Conservation (phyloP, 768 basidiomycete species). For the Russula abietina region DNA sequence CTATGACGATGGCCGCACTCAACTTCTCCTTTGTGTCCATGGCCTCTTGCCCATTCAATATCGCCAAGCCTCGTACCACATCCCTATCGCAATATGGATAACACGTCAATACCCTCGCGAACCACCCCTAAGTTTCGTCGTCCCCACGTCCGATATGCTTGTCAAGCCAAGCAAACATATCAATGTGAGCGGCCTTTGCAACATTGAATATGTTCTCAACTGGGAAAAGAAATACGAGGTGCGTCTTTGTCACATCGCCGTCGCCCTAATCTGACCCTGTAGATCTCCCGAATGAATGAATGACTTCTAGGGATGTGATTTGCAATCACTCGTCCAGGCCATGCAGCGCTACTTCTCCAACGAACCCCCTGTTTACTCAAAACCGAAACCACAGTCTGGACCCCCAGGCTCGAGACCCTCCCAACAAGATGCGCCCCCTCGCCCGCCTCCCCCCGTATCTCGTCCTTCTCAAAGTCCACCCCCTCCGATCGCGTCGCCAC, state of each 20-base stretch:
- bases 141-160: constrained; percentile 87
- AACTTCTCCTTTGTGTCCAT: constrained; percentile 84
- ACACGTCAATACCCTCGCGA: constrained; percentile 74
- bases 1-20: constrained; percentile 91
- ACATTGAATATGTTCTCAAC: constrained; percentile 58
- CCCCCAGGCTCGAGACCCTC: constrained; percentile 24
- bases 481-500: constrained; percentile 19
- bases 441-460: constrained; percentile 25
- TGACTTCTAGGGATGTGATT: constrained; percentile 58
- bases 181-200: constrained; percentile 74
- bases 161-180: constrained; percentile 69
- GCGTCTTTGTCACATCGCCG: constrained; percentile 29
- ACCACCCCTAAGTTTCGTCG: constrained; percentile 86
- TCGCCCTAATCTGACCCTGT: constrained; percentile 21
- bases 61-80: constrained; percentile 77
- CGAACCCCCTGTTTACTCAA: constrained; percentile 86
- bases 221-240: constrained; percentile 88
- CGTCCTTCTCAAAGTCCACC: constrained; percentile 7
- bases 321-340: constrained; percentile 66
- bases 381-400: constrained; percentile 43
- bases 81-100: constrained; percentile 87
- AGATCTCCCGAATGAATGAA: constrained; percentile 12
- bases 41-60: constrained; percentile 87
- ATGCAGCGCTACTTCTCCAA: constrained; percentile 80
- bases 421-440: constrained; percentile 23